Evolutionary conservation across 2,329 filamentous ascomycete genomes (phyloP), one percentile per base, ranked within the genome.

Genomic region (Huntiella bhutanensis): DNA sequence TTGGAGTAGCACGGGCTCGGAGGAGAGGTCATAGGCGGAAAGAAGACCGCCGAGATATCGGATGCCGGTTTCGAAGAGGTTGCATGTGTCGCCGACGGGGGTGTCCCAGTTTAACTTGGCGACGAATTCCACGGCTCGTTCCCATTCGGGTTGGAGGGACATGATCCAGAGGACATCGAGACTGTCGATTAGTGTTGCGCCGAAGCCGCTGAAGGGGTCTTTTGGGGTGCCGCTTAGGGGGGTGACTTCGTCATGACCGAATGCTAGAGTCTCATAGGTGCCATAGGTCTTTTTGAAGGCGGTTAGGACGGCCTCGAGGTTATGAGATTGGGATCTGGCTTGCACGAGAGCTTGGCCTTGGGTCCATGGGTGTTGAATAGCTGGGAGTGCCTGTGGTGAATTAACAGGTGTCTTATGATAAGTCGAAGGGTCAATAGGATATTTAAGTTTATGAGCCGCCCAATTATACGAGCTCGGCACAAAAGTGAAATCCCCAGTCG

Each of bases 111-210:
- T 75, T 45, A 82, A 73, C 51, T 54, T 54, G 11, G 69, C 62
- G 4, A 75, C 69, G 1, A 71, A 73, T 45, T 66, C 61, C 3
- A 78, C 72, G 2, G 78, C 77, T 52, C 72, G 66, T 32, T 73
- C 66, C 54, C 83, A 84, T 49, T 83, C 78, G 0, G 71, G 63
- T 51, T 68, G 68, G 55, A 82, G 53, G 3, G 70, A 78, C 71
- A 83, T 76, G 52, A 83, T 78, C 77, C 78, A 82, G 11, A 84
- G 63, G n/a, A 75, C 75, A 56, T 83, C 80, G 45, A 81, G 64
- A 2, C 73, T 63, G 56, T 80, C 77, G n/a, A 80, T 74, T 48
- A 80, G 61, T 4, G 76, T 80, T 4, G 76, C 76, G 5, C 71
- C 74, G 76, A 76, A 80, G 17, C 77, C 77, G 11, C 72, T 73